Evolutionary conservation across 1,284 basidiomycete species (phyloP), one percentile per base, ranked within the genome.

Genomic region (Rhizoctonia solani): DNA sequence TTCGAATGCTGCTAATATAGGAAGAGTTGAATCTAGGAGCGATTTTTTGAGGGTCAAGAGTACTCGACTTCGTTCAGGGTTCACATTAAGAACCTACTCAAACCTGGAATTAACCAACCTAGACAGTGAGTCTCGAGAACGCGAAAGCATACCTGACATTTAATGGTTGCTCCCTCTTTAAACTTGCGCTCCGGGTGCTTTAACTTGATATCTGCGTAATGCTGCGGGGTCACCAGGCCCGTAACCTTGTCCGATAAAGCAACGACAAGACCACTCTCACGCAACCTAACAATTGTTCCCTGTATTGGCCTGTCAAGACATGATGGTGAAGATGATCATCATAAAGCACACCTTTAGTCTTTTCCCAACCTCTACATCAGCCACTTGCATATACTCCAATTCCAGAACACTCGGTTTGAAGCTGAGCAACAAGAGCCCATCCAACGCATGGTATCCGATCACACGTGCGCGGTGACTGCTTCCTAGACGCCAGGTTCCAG

Each of bases 171-270:
- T 30, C 94, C 95, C 14, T 84, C 80, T 76, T 93, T 96, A 82
- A 97, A 99, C 71, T 91, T 87, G 79, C 91, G 94, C 71, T 93
- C 87, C 25, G 95, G 95, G 74, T 97, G 91, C 75, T 95, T 97
- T 72, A 99, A 83, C 37, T 81, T 78, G 73, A 99, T 95, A 75
- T 98, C 95, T 32, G 97, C 93, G 77, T 93, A 99, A 77, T 99
- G 97, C 71, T 87, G 83, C 0, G 96, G 95, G 88, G 93, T 98
- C 30, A 98, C 85, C 30, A 98, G 89, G 41, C 92, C 97, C 73
- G 98, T 93, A 34, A 96, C 87, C 69, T 84, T 91, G 6, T 91
- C 93, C 14, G 89, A 87, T 56, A 98, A 82, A 27, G 90, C 87
- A 39, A 98, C 85, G 72, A 97, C 95, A 39, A 98, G 79, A 0